phyloP scores from a whole-genome alignment of 1,284 basidiomycete species.

The Ustilago bromivora region DNA sequence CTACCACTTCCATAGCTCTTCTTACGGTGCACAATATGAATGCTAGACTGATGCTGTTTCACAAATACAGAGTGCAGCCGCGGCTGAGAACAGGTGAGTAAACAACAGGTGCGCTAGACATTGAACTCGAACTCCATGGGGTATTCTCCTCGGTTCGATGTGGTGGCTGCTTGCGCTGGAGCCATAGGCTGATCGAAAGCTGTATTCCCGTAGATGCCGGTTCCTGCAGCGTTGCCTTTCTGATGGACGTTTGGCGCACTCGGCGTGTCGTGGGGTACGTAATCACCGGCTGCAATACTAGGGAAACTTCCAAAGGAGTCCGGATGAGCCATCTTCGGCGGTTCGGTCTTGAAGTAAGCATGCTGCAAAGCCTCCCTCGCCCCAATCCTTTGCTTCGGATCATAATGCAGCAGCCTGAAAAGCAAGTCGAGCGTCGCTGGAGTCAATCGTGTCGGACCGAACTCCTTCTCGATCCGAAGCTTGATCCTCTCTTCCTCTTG shows the following conservation, averaged over 20 bases:
- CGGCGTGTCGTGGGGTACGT: neutral
- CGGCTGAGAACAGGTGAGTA: neutral
- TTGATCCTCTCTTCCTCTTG: slow-evolving; percentile 32
- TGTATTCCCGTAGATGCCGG: neutral
- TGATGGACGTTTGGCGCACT: slow-evolving; percentile 14
- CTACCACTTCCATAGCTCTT: neutral
- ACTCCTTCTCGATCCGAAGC: slow-evolving; percentile 75
- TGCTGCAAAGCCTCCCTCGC: slow-evolving; percentile 90
- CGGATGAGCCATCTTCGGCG: slow-evolving; percentile 95
- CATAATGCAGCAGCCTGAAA: slow-evolving; percentile 84
- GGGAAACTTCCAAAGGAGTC: slow-evolving; percentile 97
- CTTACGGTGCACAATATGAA: neutral
- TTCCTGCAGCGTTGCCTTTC: neutral
- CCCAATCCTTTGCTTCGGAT: slow-evolving; percentile 84
- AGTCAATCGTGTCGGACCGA: slow-evolving; percentile 73
- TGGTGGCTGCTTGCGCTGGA: neutral
- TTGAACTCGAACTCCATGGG: slow-evolving; percentile 39
- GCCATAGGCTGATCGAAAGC: neutral
- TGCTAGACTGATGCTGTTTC: neutral
- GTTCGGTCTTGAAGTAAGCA: slow-evolving; percentile 87
- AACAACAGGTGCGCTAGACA: neutral
- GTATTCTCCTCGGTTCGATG: slow-evolving; percentile 9
- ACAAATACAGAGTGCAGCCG: neutral
- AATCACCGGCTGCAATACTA: slow-evolving; percentile 94
- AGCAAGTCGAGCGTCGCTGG: slow-evolving; percentile 84